These are phyloP conservation scores for Acanthochlamys bracteata DNA, from an alignment of 106 monocot species.

Conservation along the genomic window DNA sequence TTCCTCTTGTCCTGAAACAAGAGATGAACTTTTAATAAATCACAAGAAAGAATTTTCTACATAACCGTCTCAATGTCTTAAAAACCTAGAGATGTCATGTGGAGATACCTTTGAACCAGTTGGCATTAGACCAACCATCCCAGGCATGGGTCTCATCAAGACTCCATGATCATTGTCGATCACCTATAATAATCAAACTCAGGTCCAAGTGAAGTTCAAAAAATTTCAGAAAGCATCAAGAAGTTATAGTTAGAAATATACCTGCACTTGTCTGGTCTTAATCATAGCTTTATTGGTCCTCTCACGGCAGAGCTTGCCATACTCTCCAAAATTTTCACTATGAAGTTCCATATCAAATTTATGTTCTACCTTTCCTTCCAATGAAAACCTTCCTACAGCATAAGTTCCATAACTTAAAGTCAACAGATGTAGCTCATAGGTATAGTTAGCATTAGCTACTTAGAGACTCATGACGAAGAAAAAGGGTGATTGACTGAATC, in stretches of 20 bases:
- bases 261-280: slow-evolving; percentile 93
- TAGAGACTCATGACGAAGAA: too few relatives aligned
- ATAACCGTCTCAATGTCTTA: too few relatives aligned
- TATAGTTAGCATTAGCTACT: too few relatives aligned
- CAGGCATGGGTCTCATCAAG: slow-evolving; percentile 94
- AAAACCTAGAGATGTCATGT: neutral
- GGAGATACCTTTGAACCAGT: slow-evolving; percentile 89
- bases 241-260: slow-evolving; percentile 13
- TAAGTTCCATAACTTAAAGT: too few relatives aligned
- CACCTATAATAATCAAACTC: slow-evolving; percentile 31
- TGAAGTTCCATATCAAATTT: slow-evolving; percentile 99
- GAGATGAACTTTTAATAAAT: neutral
- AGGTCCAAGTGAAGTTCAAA: neutral
- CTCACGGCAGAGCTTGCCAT: slow-evolving; percentile 91
- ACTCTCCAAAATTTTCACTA: slow-evolving; percentile 74
- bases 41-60: neutral
- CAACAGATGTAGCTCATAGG: too few relatives aligned
- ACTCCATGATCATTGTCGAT: slow-evolving; percentile 70
- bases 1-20: slow-evolving; percentile 77
- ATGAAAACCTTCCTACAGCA: slow-evolving; percentile 60
- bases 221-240: neutral
- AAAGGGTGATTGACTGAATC: too few relatives aligned
- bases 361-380: slow-evolving; percentile 95
- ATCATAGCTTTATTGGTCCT: slow-evolving; percentile 78
- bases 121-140: slow-evolving; percentile 73